These are phyloP conservation scores for Solanum raphanifolium DNA, from an alignment of 257 asterid genomes.

Conservation along the genomic window DNA sequence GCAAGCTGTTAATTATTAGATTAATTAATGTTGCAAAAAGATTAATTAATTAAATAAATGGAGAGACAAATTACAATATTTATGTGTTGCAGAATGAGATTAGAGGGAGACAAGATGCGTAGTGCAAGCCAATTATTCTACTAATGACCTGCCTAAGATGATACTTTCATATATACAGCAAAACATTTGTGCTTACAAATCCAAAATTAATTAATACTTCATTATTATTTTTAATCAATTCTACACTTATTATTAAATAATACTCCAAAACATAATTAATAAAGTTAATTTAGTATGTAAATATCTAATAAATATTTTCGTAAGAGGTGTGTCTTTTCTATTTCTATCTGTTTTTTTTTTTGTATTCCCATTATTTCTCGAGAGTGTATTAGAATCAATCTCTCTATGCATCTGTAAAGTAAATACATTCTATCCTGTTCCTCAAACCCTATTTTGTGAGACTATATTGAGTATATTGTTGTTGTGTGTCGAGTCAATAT, in stretches of 20 bases:
- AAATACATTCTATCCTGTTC: accelerated
- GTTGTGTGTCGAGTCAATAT: accelerated
- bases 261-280: neutral
- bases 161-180: neutral
- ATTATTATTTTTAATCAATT: neutral
- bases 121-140: neutral
- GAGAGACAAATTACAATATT: neutral
- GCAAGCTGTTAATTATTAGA: neutral
- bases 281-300: neutral
- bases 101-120: neutral
- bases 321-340: neutral
- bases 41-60: neutral
- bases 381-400: neutral
- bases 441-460: accelerated
- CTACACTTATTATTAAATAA: neutral
- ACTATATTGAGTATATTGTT: accelerated
- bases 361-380: neutral
- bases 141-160: constrained; percentile 2
- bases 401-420: accelerated
- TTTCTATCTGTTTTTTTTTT: neutral
- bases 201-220: neutral
- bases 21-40: neutral
- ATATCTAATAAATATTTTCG: neutral
- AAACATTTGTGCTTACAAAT: neutral
- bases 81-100: neutral